Conservation (phyloP, 306 rosid genomes). For the Cucurbita argyrosperma region DNA sequence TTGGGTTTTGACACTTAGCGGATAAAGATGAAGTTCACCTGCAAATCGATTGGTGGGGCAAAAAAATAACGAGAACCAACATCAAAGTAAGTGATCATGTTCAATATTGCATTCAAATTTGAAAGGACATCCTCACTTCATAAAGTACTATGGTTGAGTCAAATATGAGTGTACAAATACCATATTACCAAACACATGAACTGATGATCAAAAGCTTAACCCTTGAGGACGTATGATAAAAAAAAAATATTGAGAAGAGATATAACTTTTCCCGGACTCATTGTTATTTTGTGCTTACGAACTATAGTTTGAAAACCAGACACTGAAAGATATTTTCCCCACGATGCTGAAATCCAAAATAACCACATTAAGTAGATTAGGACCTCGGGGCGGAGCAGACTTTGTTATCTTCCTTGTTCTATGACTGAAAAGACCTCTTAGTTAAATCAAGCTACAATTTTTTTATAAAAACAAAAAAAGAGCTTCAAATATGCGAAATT, state of each 20-base stretch:
- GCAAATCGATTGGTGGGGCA: slow-evolving; percentile 8
- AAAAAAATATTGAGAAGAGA: not conserved
- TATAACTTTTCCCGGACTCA: not conserved
- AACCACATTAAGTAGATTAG: not conserved
- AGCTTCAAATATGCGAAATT: not conserved
- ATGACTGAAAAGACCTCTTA: not conserved
- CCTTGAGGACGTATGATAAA: not conserved
- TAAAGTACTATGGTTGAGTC: not conserved
- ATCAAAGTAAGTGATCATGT: not conserved
- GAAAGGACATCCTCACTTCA: not conserved
- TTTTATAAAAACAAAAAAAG: not conserved
- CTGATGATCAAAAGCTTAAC: not conserved
- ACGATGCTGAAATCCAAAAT: not conserved
- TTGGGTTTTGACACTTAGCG: slow-evolving; percentile 79
- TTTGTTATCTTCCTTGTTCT: not conserved
- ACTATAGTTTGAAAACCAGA: not conserved
- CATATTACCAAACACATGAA: not conserved
- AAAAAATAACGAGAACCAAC: not conserved
- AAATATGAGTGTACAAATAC: not conserved
- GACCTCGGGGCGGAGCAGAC: not conserved
- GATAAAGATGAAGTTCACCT: slow-evolving; percentile 90
- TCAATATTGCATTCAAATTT: not conserved
- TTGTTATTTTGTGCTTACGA: not conserved
- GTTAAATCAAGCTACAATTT: no score
- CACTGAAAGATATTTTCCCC: not conserved